Conservation (phyloP, 2,329 filamentous ascomycete genomes). For the Cercospora sesami region DNA sequence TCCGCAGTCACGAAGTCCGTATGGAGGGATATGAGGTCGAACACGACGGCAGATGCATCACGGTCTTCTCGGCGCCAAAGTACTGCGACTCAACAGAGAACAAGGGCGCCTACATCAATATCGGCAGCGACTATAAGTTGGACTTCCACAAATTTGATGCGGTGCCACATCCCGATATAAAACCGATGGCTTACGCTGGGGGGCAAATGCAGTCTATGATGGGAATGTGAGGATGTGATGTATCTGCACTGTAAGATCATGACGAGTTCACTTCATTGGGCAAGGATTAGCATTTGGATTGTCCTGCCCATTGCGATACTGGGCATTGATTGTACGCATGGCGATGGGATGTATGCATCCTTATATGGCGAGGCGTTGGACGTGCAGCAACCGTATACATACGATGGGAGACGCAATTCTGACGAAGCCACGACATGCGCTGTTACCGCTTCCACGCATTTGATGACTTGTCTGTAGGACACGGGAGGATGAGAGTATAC, state of each 20-base stretch:
- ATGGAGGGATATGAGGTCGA: slow-evolving; percentile 99
- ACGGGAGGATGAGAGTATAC: not conserved
- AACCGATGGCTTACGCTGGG: slow-evolving; percentile 89
- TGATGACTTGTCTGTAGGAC: not conserved
- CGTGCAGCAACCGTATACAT: not conserved
- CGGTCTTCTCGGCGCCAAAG: slow-evolving; percentile 94
- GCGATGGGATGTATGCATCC: not conserved
- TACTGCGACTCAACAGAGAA: slow-evolving; percentile 99
- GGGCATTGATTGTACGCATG: slow-evolving; percentile 4
- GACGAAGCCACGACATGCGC: not conserved
- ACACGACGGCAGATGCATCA: slow-evolving; percentile 93
- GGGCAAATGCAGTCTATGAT: slow-evolving; percentile 77
- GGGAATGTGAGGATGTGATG: slow-evolving; percentile 36
- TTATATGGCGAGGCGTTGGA: slow-evolving; percentile 9
- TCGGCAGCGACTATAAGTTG: slow-evolving; percentile 87
- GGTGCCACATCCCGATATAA: slow-evolving; percentile 92
- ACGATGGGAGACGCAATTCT: not conserved
- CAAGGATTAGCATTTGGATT: not conserved
- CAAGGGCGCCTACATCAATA: slow-evolving; percentile 97
- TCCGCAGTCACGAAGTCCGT: slow-evolving; percentile 94
- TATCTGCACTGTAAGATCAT: not conserved
- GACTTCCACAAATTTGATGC: slow-evolving; percentile 92
- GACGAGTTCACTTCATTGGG: slow-evolving; percentile 2
- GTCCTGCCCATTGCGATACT: not conserved
- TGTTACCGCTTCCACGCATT: not conserved